A percentile compares a stretch with the other conserved stretches of the same genome.
Evolutionary conservation across 148 eudicot genomes (phyloP).

Genomic region (Selenicereus undatus): DNA sequence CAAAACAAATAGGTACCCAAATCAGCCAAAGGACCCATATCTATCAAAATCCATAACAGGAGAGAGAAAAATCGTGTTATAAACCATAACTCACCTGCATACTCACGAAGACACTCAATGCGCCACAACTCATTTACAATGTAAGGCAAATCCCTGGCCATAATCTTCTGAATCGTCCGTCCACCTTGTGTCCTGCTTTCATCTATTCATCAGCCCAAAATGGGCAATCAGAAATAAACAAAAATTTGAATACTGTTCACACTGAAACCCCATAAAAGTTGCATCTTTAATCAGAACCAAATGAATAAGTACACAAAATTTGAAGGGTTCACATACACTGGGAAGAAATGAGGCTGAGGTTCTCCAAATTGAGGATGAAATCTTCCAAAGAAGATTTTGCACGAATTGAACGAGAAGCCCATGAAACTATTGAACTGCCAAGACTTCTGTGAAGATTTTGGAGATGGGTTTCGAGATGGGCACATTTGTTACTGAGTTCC

Average conservation of each 20-base stretch:
- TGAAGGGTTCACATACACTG: slow-evolving; percentile 22
- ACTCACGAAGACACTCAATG: slow-evolving; percentile 37
- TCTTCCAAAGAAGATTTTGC: slow-evolving; percentile 40
- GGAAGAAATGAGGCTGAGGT: slow-evolving; percentile 31
- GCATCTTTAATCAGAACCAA: background rate
- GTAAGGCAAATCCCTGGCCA: slow-evolving; percentile 31
- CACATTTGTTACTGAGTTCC: slow-evolving; percentile 27
- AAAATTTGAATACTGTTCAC: background rate
- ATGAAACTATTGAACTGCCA: slow-evolving; percentile 31
- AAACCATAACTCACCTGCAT: slow-evolving; percentile 29
- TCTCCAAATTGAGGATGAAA: slow-evolving; percentile 27
- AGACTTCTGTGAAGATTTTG: slow-evolving; percentile 29
- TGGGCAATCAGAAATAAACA: background rate
- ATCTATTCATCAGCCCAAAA: slow-evolving; percentile 25
- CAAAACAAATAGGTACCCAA: background rate
- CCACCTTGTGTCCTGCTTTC: slow-evolving; percentile 18
- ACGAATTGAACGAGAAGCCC: slow-evolving; percentile 33
- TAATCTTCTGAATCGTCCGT: slow-evolving; percentile 32
- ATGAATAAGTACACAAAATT: background rate
- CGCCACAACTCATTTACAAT: slow-evolving; percentile 36
- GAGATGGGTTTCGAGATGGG: slow-evolving; percentile 36
- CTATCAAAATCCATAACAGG: slow-evolving; percentile 7
- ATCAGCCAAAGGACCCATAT: background rate
- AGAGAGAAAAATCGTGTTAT: background rate
- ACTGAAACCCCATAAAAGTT: background rate